Evolutionary conservation across 176 grass and related monocot species (phyloP).

Genomic region (Alopecurus myosuroides): DNA sequence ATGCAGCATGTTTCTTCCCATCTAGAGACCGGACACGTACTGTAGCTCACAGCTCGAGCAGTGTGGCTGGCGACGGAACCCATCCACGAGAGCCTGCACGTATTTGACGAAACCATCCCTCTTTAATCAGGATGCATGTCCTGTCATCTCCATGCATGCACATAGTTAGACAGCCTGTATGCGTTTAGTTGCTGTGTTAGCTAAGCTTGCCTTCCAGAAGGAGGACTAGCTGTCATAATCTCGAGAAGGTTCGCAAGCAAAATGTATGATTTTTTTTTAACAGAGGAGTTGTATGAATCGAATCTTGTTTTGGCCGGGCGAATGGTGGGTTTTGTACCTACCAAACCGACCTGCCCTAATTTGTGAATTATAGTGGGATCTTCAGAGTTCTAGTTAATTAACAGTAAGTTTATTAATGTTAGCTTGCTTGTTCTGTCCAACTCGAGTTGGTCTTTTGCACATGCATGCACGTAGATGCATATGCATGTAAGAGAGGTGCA

Average conservation of each 20-base stretch:
- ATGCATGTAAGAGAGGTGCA: background rate
- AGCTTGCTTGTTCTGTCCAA: background rate
- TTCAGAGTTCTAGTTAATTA: background rate
- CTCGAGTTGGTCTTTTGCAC: background rate
- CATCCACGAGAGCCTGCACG: constrained; percentile 7
- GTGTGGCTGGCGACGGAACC: constrained; percentile 24
- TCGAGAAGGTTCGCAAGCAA: background rate
- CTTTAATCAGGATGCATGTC: too few relatives aligned
- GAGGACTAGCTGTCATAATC: background rate
- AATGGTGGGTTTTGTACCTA: constrained; percentile 4
- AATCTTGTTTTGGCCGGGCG: constrained; percentile 23
- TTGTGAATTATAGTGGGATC: background rate
- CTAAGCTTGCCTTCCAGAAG: background rate
- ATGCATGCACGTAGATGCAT: too few relatives aligned
- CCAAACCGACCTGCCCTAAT: constrained; percentile 1
- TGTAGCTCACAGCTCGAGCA: background rate
- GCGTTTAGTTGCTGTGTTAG: background rate
- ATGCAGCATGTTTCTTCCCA: constrained; percentile 11
- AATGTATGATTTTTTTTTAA: too few relatives aligned
- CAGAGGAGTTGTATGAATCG: constrained; percentile 30
- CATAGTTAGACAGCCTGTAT: background rate
- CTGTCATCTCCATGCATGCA: background rate
- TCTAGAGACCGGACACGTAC: background rate
- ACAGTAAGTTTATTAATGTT: background rate
- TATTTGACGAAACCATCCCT: too few relatives aligned